Conservation (phyloP, 495 filamentous ascomycete genomes). For the Xylaria palmicola region DNA sequence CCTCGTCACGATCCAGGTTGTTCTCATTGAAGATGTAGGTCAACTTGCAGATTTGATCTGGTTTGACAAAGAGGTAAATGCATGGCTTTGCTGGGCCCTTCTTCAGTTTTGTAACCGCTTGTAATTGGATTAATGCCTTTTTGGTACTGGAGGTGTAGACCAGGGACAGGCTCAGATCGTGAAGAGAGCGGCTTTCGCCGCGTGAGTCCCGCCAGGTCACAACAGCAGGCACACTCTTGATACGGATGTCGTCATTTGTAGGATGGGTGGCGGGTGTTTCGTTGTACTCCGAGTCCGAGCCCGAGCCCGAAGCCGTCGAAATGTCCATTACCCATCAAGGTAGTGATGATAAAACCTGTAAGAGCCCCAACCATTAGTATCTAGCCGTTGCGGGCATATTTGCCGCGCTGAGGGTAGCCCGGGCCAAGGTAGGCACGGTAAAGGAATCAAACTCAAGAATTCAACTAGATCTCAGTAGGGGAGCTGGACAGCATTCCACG, state of each 20-base stretch:
- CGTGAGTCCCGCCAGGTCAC: neutral
- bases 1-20: neutral
- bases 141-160: neutral
- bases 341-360: neutral
- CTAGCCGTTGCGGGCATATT: no score
- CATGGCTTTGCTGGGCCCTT: neutral
- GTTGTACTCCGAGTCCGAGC: neutral
- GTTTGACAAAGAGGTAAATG: slow-evolving; percentile 2
- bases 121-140: neutral
- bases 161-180: neutral
- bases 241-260: neutral
- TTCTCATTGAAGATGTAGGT: neutral
- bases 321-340: no score
- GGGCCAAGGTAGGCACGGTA: neutral
- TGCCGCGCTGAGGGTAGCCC: neutral
- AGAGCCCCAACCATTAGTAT: neutral
- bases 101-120: neutral
- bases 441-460: neutral
- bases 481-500: neutral
- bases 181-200: neutral
- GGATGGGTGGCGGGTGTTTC: neutral
- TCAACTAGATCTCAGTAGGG: neutral
- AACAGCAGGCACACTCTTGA: neutral
- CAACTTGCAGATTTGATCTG: neutral
- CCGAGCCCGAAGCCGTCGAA: neutral